Evolutionary conservation across 1,284 basidiomycete genomes (phyloP).

Genomic region (Ceratobasidium sp.): DNA sequence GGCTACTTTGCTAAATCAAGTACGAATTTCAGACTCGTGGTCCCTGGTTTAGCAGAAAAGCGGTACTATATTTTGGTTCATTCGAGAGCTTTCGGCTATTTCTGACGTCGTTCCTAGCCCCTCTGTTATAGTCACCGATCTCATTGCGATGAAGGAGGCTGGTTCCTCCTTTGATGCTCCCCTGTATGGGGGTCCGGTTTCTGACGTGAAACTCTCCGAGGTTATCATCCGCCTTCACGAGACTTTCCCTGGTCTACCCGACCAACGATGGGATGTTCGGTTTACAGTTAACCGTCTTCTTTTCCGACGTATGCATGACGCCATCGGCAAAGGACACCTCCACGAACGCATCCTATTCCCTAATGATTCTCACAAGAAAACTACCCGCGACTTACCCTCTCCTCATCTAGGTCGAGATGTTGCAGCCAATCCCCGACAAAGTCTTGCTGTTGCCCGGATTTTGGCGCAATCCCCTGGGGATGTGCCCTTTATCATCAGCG

Average conservation of each 20-base stretch:
- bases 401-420: slow-evolving; percentile 58
- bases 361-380: slow-evolving; percentile 47
- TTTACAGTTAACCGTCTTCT: slow-evolving; percentile 68
- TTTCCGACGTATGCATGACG: slow-evolving; percentile 66
- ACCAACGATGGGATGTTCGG: slow-evolving; percentile 59
- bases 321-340: slow-evolving; percentile 58
- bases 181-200: slow-evolving; percentile 69
- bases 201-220: slow-evolving; percentile 61
- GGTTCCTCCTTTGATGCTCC: slow-evolving; percentile 66
- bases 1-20: not conserved
- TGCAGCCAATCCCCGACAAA: slow-evolving; percentile 62
- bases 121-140: slow-evolving; percentile 41
- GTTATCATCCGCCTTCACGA: slow-evolving; percentile 65
- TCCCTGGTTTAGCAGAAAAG: slow-evolving; percentile 72
- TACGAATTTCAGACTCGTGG: slow-evolving; percentile 61
- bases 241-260: slow-evolving; percentile 57
- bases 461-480: slow-evolving; percentile 59
- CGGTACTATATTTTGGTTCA: slow-evolving; percentile 39
- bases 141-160: slow-evolving; percentile 61
- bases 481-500: slow-evolving; percentile 69
- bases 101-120: slow-evolving; percentile 64
- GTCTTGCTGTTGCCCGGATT: slow-evolving; percentile 65
- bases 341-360: slow-evolving; percentile 61
- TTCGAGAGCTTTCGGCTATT: slow-evolving; percentile 55
- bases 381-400: not conserved